phyloP scores from a whole-genome alignment of 129 eudicot species.

The Heracleum sosnowskyi region DNA sequence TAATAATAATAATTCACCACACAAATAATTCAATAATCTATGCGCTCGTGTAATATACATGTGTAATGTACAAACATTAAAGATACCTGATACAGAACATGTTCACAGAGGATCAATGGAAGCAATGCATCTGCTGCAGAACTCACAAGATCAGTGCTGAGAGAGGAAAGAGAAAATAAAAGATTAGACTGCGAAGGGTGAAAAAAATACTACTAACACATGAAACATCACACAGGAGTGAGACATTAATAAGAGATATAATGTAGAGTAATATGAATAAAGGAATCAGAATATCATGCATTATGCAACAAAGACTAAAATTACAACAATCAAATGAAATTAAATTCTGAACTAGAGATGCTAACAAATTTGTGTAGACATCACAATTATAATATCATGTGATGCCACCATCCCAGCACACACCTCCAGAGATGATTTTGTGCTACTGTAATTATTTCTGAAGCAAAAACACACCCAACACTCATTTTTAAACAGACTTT shows the following conservation, averaged over 20 bases:
- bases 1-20: neutral
- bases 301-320: neutral
- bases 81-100: constrained; percentile 75
- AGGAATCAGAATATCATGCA: neutral
- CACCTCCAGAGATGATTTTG: neutral
- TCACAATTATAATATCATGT: neutral
- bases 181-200: neutral
- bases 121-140: constrained; percentile 97
- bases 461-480: neutral
- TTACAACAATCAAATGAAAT: neutral
- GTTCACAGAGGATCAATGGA: constrained; percentile 90
- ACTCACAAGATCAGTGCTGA: constrained; percentile 86
- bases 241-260: neutral
- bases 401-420: neutral
- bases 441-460: neutral
- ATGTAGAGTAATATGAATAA: neutral
- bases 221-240: neutral
- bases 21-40: neutral
- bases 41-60: neutral
- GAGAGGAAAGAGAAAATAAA: constrained; percentile 13
- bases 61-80: neutral
- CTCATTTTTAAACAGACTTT: neutral
- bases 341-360: neutral
- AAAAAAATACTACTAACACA: neutral
- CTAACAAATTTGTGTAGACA: neutral